A percentile compares a stretch with the other conserved stretches of the same genome.
These are phyloP conservation scores for Coemansia sp. DNA, from an alignment of 192 early-diverging fungal species.

Conservation along the genomic window DNA sequence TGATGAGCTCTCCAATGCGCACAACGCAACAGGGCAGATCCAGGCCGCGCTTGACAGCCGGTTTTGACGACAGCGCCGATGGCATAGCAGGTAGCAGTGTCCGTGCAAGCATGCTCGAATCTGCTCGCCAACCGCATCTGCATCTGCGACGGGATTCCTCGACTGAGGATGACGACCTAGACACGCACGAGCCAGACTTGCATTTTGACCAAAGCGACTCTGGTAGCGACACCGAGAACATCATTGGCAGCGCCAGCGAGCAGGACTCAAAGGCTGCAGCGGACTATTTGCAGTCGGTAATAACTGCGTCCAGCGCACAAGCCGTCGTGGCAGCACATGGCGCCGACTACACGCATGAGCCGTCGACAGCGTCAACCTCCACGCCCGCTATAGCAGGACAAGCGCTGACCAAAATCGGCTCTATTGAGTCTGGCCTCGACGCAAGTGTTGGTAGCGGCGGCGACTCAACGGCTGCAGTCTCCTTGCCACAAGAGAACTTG, in stretches of 20 bases:
- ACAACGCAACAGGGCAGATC: slow-evolving; percentile 22
- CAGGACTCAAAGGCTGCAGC: slow-evolving; percentile 26
- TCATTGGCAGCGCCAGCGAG: not conserved
- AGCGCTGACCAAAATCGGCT: slow-evolving; percentile 30
- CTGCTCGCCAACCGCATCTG: slow-evolving; percentile 18
- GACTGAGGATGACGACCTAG: slow-evolving; percentile 42
- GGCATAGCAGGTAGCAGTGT: not conserved
- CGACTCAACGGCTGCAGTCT: slow-evolving; percentile 15
- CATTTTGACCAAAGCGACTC: slow-evolving; percentile 51
- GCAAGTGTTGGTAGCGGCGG: not conserved
- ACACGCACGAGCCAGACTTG: slow-evolving; percentile 45
- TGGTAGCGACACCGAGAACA: slow-evolving; percentile 43
- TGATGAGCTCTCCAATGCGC: slow-evolving; percentile 44
- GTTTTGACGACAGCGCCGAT: slow-evolving; percentile 18
- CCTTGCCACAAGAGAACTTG: slow-evolving; percentile 36
- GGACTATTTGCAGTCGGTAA: slow-evolving; percentile 26
- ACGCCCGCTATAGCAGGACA: slow-evolving; percentile 10
- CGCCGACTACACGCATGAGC: slow-evolving; percentile 15
- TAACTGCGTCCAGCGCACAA: slow-evolving; percentile 8
- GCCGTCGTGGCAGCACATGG: not conserved
- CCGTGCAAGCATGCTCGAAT: slow-evolving; percentile 25
- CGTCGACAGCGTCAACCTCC: slow-evolving; percentile 18
- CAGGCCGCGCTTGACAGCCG: slow-evolving; percentile 13
- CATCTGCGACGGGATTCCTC: slow-evolving; percentile 36
- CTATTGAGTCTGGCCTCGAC: slow-evolving; percentile 25